Conservation (phyloP, 2,329 filamentous ascomycete genomes). For the Diaporthe vaccinii region DNA sequence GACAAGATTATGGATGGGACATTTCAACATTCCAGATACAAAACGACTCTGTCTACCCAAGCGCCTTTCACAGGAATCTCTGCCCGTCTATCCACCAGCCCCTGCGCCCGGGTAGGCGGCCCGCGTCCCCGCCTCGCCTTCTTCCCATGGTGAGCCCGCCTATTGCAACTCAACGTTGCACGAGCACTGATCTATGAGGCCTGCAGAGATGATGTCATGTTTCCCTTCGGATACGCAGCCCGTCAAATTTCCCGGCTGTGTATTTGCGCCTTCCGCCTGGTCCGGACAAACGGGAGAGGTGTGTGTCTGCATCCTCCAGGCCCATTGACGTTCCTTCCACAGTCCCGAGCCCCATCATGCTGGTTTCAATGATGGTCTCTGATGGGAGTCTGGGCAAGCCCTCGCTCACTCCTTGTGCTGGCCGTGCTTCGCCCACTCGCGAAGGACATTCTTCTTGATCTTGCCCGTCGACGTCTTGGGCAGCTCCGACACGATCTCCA, state of each 20-base stretch:
- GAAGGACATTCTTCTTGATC: slow-evolving; percentile 92
- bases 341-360: too few relatives aligned
- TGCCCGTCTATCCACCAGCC: slow-evolving; percentile 18
- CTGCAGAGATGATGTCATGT: too few relatives aligned
- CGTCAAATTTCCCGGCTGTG: not conserved
- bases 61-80: not conserved
- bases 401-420: slow-evolving; percentile 34
- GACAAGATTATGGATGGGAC: not conserved
- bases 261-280: not conserved
- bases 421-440: slow-evolving; percentile 81
- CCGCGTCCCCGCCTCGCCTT: not conserved
- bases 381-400: too few relatives aligned
- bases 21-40: not conserved
- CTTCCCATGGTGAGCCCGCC: not conserved
- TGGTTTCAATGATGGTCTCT: not conserved
- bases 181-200: not conserved
- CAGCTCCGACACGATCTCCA: slow-evolving; percentile 86
- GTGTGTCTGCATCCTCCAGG: not conserved
- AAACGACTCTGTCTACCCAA: not conserved
- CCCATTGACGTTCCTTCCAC: not conserved
- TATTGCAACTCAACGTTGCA: not conserved
- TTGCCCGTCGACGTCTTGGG: slow-evolving; percentile 99
- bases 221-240: not conserved
- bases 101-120: slow-evolving; percentile 1
- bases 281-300: not conserved